Evolutionary conservation across 2,329 filamentous ascomycete species (phyloP), one percentile per base, ranked within the genome.

Genomic region (Penicillium sp.): DNA sequence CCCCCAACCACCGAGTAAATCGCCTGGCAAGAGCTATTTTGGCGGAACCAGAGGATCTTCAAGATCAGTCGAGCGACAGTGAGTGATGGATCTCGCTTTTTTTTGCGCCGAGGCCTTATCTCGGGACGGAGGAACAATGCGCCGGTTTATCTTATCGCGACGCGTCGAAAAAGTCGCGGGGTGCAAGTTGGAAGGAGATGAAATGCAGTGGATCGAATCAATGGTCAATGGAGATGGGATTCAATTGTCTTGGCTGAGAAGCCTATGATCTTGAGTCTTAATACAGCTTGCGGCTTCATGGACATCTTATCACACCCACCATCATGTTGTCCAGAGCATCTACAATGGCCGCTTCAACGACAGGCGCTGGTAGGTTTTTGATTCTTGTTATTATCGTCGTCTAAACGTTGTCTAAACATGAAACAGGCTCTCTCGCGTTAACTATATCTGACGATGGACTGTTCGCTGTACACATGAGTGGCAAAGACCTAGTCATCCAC

Each of bases 401-500:
- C 6, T 7, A 11, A 6, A 26, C 4, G n/a, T n/a, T n/a, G n/a
- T 13, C 14, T 38, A 16, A 22, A 37, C 23, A 30, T 28, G 2
- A 37, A 18, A 2, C 20, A 52, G 51, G 25, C 13, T 31, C 45
- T 6, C 28, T 52, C 25, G 37, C 51, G 5, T 39, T 60, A 2
- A 42, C 44, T 10, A 22, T 65, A 6, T 60, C 57, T n/a, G 56
- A 60, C 16, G 52, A 59, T 41, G 59, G 59, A 1, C 39, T 50
- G 10, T 57, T 51, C 43, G 56, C 48, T 17, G 47, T 49, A n/a
- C 57, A 60, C 8, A 22, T 56, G 15, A 55, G 47, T 35, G 55
- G 48, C 2, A 65, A 60, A 39, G 57, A 62, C n/a, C 39, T 65
- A 8, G 37, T 59, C 8, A 36, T 65, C 7, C 58, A 64, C 32